Evolutionary conservation across 2,329 filamentous ascomycete species (phyloP).

Genomic region (Fusarium buxicola): DNA sequence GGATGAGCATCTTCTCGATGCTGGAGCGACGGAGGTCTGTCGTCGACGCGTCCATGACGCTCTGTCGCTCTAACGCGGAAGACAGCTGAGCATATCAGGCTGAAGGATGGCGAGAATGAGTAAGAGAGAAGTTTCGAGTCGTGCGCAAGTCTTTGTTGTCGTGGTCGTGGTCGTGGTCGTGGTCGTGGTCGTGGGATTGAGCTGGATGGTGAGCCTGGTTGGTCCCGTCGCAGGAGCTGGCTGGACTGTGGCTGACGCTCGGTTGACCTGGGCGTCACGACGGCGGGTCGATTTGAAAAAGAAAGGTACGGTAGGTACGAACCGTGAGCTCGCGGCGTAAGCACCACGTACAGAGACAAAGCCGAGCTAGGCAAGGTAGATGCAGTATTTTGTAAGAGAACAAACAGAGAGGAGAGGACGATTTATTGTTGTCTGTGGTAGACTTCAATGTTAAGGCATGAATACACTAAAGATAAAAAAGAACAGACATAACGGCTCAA

Average conservation of each 20-base stretch:
- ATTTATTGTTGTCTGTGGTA: neutral
- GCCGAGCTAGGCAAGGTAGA: neutral
- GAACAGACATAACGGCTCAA: neutral
- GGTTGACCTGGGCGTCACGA: constrained; percentile 22
- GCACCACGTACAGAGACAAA: constrained; percentile 26
- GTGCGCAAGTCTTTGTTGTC: constrained; percentile 12
- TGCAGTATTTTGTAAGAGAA: neutral
- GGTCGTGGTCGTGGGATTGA: constrained; percentile 5
- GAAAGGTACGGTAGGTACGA: constrained; percentile 11
- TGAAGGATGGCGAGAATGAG: constrained; percentile 5
- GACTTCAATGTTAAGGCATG: neutral
- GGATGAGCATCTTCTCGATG: constrained; percentile 50
- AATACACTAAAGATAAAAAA: neutral
- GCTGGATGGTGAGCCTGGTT: constrained; percentile 23
- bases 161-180: constrained; percentile 9
- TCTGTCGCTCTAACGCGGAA: constrained; percentile 39
- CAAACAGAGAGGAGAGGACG: neutral
- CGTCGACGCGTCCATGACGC: constrained; percentile 49
- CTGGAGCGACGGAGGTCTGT: constrained; percentile 49
- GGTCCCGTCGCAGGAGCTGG: neutral
- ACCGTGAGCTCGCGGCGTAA: constrained; percentile 15
- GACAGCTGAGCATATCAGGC: constrained; percentile 41
- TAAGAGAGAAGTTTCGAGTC: constrained; percentile 1
- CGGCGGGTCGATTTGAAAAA: constrained; percentile 22
- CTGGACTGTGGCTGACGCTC: constrained; percentile 33